Conservation (phyloP, 73 alveolate genomes). For the Paraurostyla sp. region DNA sequence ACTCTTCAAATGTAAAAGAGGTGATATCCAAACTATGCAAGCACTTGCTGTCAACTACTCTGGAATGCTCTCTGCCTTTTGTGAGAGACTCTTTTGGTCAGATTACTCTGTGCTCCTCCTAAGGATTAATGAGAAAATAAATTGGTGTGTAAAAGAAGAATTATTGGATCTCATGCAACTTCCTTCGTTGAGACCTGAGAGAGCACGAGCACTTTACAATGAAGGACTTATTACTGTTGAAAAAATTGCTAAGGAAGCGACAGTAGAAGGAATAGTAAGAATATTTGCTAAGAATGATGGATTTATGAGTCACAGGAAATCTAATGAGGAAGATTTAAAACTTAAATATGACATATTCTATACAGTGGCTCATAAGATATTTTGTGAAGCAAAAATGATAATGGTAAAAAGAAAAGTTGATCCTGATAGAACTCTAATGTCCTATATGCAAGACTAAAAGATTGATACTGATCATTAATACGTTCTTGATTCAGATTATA, state of each 20-base stretch:
- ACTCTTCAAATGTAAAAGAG: slow-evolving; percentile 43
- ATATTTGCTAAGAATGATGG: slow-evolving; percentile 52
- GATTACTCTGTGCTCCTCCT: slow-evolving; percentile 70
- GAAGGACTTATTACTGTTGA: not conserved
- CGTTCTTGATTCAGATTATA: not conserved
- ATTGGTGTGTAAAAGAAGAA: slow-evolving; percentile 76
- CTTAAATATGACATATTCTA: slow-evolving; percentile 27
- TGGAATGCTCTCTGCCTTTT: slow-evolving; percentile 75
- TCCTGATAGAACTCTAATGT: slow-evolving; percentile 34
- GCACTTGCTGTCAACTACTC: slow-evolving; percentile 63
- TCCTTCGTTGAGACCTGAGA: slow-evolving; percentile 69
- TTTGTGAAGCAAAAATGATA: slow-evolving; percentile 56
- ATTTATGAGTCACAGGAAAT: slow-evolving; percentile 36
- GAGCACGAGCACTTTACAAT: slow-evolving; percentile 36
- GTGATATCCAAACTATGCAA: slow-evolving; percentile 63
- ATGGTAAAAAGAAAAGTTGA: slow-evolving; percentile 36
- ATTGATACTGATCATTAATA: not conserved
- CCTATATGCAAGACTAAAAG: not conserved
- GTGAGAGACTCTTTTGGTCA: slow-evolving; percentile 77
- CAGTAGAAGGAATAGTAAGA: slow-evolving; percentile 51
- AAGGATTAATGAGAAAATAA: slow-evolving; percentile 73
- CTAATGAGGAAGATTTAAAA: slow-evolving; percentile 32
- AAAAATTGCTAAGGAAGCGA: slow-evolving; percentile 35
- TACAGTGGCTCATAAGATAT: slow-evolving; percentile 42
- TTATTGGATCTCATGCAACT: slow-evolving; percentile 71